Base-by-base conservation (phyloP, 108 stramenopile species). In the Tribonema minus region DNA sequence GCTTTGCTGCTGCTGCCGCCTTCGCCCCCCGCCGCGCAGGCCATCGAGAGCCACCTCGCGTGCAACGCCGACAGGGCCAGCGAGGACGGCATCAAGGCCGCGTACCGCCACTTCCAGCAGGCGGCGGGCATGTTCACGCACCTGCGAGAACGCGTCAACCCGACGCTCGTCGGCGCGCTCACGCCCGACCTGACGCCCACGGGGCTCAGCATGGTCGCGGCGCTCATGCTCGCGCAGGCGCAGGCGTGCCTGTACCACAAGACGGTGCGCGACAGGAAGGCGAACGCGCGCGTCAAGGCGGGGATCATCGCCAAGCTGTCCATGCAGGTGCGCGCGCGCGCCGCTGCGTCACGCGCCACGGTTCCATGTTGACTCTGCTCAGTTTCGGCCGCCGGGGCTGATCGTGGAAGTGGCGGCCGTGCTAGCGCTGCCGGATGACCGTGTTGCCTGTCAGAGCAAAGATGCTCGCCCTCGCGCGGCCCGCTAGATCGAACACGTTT, bases 221-320 rank as follows among this genome's bases (percentile, higher is more conserved):
- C 28, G 9, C 65, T 77, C 30, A 77, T 77, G 76, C 59, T 77
- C 3, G 76, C 76, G 15, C 64, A 77, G 76, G 76, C 76, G n/a
- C 76, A 77, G 36, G 76, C 76, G 35, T 77, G 76, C 30, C 68
- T 77, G 20, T 77, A 77, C 61, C 67, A 68, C 54, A 77, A 77
- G 39, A 54, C 76, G 5, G 67, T 77, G 1, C 59, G 36, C 7
- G 76, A 77, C 61, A 67, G 66, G 26, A n/a, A n/a, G n/a, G 38
- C 59, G 7, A 77, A 60, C 65, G 67, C 67, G 31, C 36, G 30
- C 58, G 59, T 77, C 23, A 77, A 67, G 76, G 37, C 65, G 28
- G 68, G 27, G 4, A 77, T 67, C 76, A 61, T 77, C 67, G 76
- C 76, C 66, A 66, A 67, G 37, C 76, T 77, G 2, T 58, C 76